phyloP scores from a whole-genome alignment of 352 stramenopile species.

The Elongisporangium undulatum region DNA sequence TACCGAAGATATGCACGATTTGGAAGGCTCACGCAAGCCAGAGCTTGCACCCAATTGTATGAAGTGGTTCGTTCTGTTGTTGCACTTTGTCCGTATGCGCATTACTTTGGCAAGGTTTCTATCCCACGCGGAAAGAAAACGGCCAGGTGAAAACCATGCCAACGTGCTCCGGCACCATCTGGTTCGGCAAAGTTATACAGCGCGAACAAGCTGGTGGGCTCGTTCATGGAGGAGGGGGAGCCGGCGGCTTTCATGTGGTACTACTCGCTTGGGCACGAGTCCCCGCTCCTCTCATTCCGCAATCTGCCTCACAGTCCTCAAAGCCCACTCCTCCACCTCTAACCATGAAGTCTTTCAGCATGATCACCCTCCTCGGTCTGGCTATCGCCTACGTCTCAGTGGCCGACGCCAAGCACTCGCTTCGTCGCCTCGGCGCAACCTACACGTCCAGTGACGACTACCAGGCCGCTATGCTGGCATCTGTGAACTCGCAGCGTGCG shows the following conservation, averaged over 20 bases:
- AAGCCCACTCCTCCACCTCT: not conserved
- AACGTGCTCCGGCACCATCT: not conserved
- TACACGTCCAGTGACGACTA: conserved; percentile 3
- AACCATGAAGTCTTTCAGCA: not conserved
- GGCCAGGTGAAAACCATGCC: not conserved
- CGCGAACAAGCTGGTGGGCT: not conserved
- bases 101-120: not conserved
- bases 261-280: not conserved
- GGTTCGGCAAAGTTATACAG: not conserved
- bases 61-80: not conserved
- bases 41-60: not conserved
- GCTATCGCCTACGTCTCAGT: not conserved
- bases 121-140: not conserved
- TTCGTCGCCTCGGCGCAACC: not conserved
- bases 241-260: not conserved
- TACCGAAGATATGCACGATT: too few species aligned
- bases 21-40: not conserved
- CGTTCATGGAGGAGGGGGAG: conserved; percentile 1
- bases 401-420: not conserved
- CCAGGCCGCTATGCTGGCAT: conserved; percentile 10
- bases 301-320: conserved; percentile 1
- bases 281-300: not conserved
- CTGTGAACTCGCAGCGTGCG: conserved; percentile 18
- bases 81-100: not conserved
- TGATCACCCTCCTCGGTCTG: not conserved